Conservation (phyloP, 2,329 filamentous ascomycete genomes). For the Exophiala lecanii-corni region DNA sequence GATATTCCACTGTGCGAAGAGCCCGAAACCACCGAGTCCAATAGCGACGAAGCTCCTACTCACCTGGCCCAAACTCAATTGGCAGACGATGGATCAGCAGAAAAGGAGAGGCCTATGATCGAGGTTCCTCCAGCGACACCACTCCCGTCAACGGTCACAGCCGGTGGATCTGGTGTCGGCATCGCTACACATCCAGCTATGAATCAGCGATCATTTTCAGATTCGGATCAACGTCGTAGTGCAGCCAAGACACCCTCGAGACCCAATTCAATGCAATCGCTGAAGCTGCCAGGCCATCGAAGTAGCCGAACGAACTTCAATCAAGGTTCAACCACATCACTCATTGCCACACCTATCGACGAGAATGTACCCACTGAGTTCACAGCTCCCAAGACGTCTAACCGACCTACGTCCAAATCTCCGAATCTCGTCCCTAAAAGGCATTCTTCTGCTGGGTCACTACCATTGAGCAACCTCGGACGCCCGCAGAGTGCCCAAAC, state of each 20-base stretch:
- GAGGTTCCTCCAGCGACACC: conserved; percentile 4
- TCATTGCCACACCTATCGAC: conserved; percentile 20
- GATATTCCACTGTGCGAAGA: conserved; percentile 66
- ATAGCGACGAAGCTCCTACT: conserved; percentile 17
- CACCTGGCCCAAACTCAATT: conserved; percentile 10
- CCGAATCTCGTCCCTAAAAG: conserved; percentile 10
- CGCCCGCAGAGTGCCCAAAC: conserved; percentile 11
- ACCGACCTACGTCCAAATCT: conserved; percentile 11
- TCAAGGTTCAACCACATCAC: conserved; percentile 11
- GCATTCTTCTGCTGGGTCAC: conserved; percentile 3
- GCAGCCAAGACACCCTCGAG: conserved; percentile 5
- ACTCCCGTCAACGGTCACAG: conserved; percentile 10
- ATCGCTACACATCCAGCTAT: conserved; percentile 12
- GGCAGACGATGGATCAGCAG: not conserved
- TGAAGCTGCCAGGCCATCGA: conserved; percentile 8
- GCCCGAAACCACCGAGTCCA: conserved; percentile 47
- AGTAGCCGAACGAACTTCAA: conserved; percentile 11
- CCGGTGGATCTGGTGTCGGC: conserved; percentile 17
- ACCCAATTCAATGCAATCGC: conserved; percentile 12
- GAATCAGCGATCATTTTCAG: conserved; percentile 13
- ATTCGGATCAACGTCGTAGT: conserved; percentile 14
- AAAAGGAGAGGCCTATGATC: conserved; percentile 2
- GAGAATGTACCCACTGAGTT: conserved; percentile 23
- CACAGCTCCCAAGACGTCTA: conserved; percentile 8
- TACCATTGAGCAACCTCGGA: not conserved